Conservation (phyloP, 2,329 filamentous ascomycete species). For the Passalora sequoiae region DNA sequence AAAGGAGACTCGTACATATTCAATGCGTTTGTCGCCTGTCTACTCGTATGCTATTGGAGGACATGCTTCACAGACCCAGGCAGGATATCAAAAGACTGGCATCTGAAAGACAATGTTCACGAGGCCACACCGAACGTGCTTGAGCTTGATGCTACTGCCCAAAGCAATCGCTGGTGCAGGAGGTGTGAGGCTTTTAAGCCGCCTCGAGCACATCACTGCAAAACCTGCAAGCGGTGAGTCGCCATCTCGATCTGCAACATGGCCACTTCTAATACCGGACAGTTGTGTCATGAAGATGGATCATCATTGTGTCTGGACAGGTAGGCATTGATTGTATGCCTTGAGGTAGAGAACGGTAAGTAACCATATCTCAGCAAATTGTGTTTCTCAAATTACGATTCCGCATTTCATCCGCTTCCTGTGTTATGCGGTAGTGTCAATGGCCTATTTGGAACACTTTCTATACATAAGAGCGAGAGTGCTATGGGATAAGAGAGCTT, state of each 20-base stretch:
- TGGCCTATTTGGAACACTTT: constrained; percentile 57
- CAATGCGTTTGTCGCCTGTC: constrained; percentile 59
- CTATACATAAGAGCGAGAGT: constrained; percentile 55
- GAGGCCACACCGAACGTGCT: not conserved
- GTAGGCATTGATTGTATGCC: too few species aligned
- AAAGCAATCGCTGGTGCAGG: constrained; percentile 60
- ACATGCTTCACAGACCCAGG: constrained; percentile 58
- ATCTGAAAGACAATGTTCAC: constrained; percentile 8
- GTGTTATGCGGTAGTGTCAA: constrained; percentile 60
- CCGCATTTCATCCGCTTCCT: constrained; percentile 80
- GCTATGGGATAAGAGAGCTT: constrained; percentile 60
- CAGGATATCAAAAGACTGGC: constrained; percentile 45
- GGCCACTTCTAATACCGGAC: not conserved
- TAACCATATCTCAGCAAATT: constrained; percentile 51
- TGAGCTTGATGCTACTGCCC: constrained; percentile 19
- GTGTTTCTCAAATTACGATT: constrained; percentile 74
- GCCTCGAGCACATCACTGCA: constrained; percentile 75
- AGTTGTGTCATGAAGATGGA: constrained; percentile 34
- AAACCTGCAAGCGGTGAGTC: constrained; percentile 59
- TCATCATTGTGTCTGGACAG: constrained; percentile 74
- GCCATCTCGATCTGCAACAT: not conserved
- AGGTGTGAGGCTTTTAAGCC: constrained; percentile 73
- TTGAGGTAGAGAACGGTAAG: too few species aligned
- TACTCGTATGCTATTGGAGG: constrained; percentile 66
- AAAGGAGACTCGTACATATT: constrained; percentile 56